A percentile compares a stretch with the other conserved stretches of the same genome.
Conservation (phyloP, 768 basidiomycete species). For the Rhodotorula kratochvilovae region DNA sequence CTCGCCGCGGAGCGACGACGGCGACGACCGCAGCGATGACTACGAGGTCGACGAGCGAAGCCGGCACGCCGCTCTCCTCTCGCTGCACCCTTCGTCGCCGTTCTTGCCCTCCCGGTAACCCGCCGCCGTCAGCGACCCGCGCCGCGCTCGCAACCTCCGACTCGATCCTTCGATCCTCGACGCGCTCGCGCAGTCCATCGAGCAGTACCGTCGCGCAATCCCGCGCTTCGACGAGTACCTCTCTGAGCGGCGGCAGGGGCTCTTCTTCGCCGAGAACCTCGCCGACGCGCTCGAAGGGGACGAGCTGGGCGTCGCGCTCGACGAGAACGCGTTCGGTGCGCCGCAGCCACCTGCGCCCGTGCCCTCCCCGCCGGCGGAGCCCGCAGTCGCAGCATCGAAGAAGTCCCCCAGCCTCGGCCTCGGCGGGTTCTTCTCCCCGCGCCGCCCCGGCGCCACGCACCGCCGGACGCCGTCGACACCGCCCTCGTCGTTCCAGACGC, state of each 20-base stretch:
- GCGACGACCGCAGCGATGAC: conserved; percentile 78
- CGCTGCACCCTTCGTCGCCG: conserved; percentile 1
- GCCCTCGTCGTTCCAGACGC: conserved; percentile 46
- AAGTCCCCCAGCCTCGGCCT: conserved; percentile 51
- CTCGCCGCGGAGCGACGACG: conserved; percentile 52
- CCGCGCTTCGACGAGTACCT: conserved; percentile 79
- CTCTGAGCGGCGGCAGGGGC: conserved; percentile 75
- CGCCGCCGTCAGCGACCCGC: conserved; percentile 21
- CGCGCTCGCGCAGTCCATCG: conserved; percentile 72
- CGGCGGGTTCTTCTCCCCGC: conserved; percentile 55
- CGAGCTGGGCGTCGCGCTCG: conserved; percentile 45
- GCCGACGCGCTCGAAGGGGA: conserved; percentile 77
- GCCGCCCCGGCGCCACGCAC: conserved; percentile 5
- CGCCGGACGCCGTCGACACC: conserved; percentile 47
- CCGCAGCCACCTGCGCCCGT: conserved; percentile 2
- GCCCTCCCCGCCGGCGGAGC: conserved; percentile 40
- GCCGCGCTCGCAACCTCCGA: conserved; percentile 8
- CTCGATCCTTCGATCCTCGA: conserved; percentile 69
- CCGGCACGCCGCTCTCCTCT: conserved; percentile 51
- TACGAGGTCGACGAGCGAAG: conserved; percentile 64
- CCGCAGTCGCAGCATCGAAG: conserved; percentile 14
- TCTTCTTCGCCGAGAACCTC: conserved; percentile 85
- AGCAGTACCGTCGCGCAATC: conserved; percentile 68
- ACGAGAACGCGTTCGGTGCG: conserved; percentile 25
- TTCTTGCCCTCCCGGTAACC: not conserved